These are phyloP conservation scores for Hibiscus tridactylites DNA, from an alignment of 345 rosid genomes.

Conservation along the genomic window DNA sequence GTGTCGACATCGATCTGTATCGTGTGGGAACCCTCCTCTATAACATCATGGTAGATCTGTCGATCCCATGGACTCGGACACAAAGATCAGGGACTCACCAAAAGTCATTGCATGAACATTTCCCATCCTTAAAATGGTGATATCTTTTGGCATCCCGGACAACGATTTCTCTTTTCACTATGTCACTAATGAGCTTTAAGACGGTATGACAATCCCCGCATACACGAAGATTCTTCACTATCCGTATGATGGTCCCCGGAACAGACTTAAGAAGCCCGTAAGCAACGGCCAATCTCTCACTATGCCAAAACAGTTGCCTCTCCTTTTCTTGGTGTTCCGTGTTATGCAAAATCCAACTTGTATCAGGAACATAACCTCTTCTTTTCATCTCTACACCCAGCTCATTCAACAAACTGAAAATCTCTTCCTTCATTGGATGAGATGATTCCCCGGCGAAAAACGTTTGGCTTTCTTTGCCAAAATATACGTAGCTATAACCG, in stretches of 20 bases:
- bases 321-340: constrained; percentile 67
- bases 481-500: constrained; percentile 50
- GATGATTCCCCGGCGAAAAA: constrained; percentile 62
- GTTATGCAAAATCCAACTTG: constrained; percentile 50
- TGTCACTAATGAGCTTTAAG: constrained; percentile 47
- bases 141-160: constrained; percentile 67
- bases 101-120: constrained; percentile 69
- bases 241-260: constrained; percentile 39
- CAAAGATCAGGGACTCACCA: constrained; percentile 37
- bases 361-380: constrained; percentile 70
- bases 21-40: too few species aligned
- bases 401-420: constrained; percentile 37
- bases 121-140: constrained; percentile 67
- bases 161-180: constrained; percentile 48
- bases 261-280: constrained; percentile 58
- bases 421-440: constrained; percentile 48
- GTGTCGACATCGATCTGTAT: too few species aligned
- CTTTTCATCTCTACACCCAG: constrained; percentile 49
- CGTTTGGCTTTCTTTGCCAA: constrained; percentile 44
- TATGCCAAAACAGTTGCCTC: constrained; percentile 65
- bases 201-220: constrained; percentile 73
- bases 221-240: constrained; percentile 66
- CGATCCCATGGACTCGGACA: constrained; percentile 16
- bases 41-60: constrained; percentile 60
- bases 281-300: constrained; percentile 68